These are phyloP conservation scores for Blastobotrys attinorum DNA, from an alignment of 805 yeast species.

Conservation along the genomic window DNA sequence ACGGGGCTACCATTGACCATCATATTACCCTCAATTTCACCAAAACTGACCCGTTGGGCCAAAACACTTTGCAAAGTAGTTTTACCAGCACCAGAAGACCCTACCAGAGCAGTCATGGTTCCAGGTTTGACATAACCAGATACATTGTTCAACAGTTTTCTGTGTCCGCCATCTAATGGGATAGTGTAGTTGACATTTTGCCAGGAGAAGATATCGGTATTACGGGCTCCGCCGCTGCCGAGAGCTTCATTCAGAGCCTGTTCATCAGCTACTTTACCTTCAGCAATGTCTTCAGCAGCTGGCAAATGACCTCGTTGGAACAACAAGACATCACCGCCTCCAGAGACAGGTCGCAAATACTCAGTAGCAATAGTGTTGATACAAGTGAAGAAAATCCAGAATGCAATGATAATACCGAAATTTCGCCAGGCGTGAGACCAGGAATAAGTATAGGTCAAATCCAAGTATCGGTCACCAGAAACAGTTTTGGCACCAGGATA, in stretches of 20 bases:
- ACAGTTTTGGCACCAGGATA: slow-evolving; percentile 45
- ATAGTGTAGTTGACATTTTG: slow-evolving; percentile 51
- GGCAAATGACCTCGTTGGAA: slow-evolving; percentile 32
- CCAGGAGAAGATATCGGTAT: slow-evolving; percentile 53
- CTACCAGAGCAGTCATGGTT: slow-evolving; percentile 75
- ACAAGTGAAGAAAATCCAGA: slow-evolving; percentile 32
- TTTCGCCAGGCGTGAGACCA: slow-evolving; percentile 72
- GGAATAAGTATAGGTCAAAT: slow-evolving; percentile 40
- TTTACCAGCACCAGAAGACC: slow-evolving; percentile 84
- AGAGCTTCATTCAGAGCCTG: slow-evolving; percentile 22
- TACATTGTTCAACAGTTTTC: slow-evolving; percentile 39
- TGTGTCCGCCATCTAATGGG: slow-evolving; percentile 34
- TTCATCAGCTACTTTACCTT: slow-evolving; percentile 24
- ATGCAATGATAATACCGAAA: slow-evolving; percentile 57
- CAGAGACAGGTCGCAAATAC: slow-evolving; percentile 25
- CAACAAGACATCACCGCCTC: slow-evolving; percentile 27
- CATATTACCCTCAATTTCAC: slow-evolving; percentile 65
- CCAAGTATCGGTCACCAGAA: slow-evolving; percentile 52
- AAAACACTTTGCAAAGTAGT: slow-evolving; percentile 68
- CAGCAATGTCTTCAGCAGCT: slow-evolving; percentile 23
- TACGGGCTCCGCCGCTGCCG: slow-evolving; percentile 9
- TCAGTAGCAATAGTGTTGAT: slow-evolving; percentile 29
- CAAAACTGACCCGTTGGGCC: slow-evolving; percentile 62
- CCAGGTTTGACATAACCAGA: slow-evolving; percentile 78
- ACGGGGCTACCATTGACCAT: slow-evolving; percentile 61